Conservation (phyloP, 2,329 filamentous ascomycete species). For the Ascochyta fabae region DNA sequence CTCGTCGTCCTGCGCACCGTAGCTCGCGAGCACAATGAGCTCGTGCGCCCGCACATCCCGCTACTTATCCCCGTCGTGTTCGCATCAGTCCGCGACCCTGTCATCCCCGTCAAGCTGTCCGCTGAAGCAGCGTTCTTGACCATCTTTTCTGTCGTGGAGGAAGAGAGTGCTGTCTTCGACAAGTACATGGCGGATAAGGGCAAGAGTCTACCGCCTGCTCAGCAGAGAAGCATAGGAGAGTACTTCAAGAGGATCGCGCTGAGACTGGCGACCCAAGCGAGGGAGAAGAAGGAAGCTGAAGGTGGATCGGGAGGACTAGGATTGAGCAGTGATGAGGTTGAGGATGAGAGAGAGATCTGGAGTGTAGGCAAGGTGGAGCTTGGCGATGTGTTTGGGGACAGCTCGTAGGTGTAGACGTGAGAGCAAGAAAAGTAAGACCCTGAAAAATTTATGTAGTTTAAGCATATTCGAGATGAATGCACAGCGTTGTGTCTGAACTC, state of each 20-base stretch:
- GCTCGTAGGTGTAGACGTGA: conserved; percentile 9
- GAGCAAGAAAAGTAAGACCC: conserved; percentile 12
- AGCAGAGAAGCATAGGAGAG: conserved; percentile 90
- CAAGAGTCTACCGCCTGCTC: conserved; percentile 70
- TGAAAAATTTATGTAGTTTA: not conserved
- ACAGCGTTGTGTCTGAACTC: conserved; percentile 1
- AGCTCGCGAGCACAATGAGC: conserved; percentile 77
- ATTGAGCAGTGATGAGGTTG: conserved; percentile 85
- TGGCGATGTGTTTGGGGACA: conserved; percentile 59
- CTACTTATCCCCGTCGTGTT: conserved; percentile 86
- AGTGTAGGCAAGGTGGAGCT: conserved; percentile 90
- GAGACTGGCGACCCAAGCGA: conserved; percentile 81
- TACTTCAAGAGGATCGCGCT: conserved; percentile 95
- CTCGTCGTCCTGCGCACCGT: conserved; percentile 89
- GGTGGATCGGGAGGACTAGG: conserved; percentile 86
- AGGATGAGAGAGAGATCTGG: conserved; percentile 96
- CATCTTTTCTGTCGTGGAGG: conserved; percentile 87
- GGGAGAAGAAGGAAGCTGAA: conserved; percentile 89
- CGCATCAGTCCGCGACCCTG: conserved; percentile 83
- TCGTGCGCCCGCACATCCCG: conserved; percentile 80
- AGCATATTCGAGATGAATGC: conserved; percentile 12
- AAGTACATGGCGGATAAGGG: conserved; percentile 78
- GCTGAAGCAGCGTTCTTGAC: conserved; percentile 94
- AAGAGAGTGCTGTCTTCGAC: conserved; percentile 85
- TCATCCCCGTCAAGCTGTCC: conserved; percentile 94